A percentile compares a stretch with the other conserved stretches of the same genome.
Evolutionary conservation across 192 early-diverging fungal genomes (phyloP).

Genomic region (Backusella parvicylindrica): DNA sequence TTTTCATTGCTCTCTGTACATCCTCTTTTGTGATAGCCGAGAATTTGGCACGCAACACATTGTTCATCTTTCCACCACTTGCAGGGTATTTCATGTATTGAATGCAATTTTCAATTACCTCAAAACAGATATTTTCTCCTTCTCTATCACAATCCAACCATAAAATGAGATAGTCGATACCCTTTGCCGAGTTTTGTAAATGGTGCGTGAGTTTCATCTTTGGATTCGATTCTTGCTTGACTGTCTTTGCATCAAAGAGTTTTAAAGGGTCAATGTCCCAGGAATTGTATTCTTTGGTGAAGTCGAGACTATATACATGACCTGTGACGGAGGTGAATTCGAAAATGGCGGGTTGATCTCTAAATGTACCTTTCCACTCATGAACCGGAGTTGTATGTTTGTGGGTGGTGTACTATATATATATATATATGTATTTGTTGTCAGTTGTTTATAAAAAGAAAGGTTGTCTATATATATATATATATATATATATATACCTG

Average conservation of each 20-base stretch:
- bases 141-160: constrained; percentile 56
- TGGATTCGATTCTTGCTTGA: constrained; percentile 45
- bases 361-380: constrained; percentile 26
- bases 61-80: constrained; percentile 21
- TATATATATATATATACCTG: constrained; percentile 16
- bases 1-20: constrained; percentile 44
- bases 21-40: constrained; percentile 40
- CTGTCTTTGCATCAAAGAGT: constrained; percentile 41
- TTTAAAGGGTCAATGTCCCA: constrained; percentile 46
- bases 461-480: background rate
- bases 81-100: constrained; percentile 28
- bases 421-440: constrained; percentile 1
- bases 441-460: background rate
- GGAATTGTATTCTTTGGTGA: constrained; percentile 37
- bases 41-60: constrained; percentile 34
- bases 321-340: constrained; percentile 41
- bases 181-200: constrained; percentile 41
- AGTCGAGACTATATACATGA: constrained; percentile 41
- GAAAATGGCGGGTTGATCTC: constrained; percentile 20
- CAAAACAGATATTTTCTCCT: constrained; percentile 54
- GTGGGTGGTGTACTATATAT: constrained; percentile 18
- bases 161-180: constrained; percentile 41
- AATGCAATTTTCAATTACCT: constrained; percentile 40
- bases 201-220: constrained; percentile 42
- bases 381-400: constrained; percentile 33